These are phyloP conservation scores for Maudiozyma barnettii DNA, from an alignment of 805 yeast species.

Conservation along the genomic window DNA sequence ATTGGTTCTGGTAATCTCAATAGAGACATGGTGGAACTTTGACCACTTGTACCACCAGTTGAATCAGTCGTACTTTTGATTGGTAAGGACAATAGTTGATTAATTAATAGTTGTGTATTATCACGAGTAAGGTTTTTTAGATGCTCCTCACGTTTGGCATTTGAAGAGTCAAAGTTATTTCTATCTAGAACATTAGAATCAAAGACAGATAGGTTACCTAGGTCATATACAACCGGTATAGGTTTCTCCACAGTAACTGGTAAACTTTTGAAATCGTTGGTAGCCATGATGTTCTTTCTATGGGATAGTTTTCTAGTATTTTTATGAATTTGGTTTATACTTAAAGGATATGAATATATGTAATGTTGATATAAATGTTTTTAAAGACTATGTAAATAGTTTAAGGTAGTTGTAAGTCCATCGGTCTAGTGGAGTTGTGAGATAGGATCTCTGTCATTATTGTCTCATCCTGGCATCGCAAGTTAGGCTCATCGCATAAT, in stretches of 20 bases:
- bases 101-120: slow-evolving; percentile 81
- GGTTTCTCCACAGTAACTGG: slow-evolving; percentile 86
- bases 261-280: slow-evolving; percentile 16
- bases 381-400: no score
- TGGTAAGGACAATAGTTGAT: slow-evolving; percentile 85
- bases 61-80: slow-evolving; percentile 78
- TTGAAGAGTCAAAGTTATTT: slow-evolving; percentile 40
- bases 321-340: background rate
- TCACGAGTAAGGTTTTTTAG: slow-evolving; percentile 70
- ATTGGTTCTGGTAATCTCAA: slow-evolving; percentile 77
- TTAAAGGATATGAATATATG: no score
- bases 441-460: background rate
- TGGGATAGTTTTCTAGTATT: background rate
- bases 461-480: background rate
- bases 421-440: background rate
- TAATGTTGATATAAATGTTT: no score
- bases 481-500: slow-evolving; percentile 1
- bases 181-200: slow-evolving; percentile 81
- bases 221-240: slow-evolving; percentile 79
- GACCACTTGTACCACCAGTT: slow-evolving; percentile 43
- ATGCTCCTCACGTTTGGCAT: slow-evolving; percentile 54
- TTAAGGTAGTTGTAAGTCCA: no score
- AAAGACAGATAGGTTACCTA: slow-evolving; percentile 84
- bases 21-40: slow-evolving; percentile 65
- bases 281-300: slow-evolving; percentile 11